phyloP scores from a whole-genome alignment of 306 rosid species.

The Erythrophleum fordii region DNA sequence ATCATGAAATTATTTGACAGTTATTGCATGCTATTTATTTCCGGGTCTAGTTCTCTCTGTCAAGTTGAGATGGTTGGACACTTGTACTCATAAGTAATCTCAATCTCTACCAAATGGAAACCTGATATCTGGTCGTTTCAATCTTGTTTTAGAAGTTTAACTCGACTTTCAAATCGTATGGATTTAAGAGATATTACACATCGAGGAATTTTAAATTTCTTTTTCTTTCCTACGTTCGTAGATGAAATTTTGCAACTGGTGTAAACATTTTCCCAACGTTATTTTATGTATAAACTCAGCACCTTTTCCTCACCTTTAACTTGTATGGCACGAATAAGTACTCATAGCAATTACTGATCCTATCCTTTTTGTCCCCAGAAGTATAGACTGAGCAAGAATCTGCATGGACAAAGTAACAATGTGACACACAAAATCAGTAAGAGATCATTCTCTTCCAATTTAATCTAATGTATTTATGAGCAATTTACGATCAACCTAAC shows the following conservation, averaged over 20 bases:
- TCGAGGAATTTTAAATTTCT: neutral
- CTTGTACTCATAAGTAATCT: neutral
- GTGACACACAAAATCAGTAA: constrained; percentile 73
- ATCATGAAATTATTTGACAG: constrained; percentile 3
- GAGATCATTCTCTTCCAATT: constrained; percentile 28
- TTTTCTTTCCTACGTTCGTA: constrained; percentile 17
- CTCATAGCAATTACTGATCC: constrained; percentile 37
- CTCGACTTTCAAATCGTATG: neutral
- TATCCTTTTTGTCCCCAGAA: constrained; percentile 58
- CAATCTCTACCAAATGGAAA: neutral
- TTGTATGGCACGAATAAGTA: constrained; percentile 12
- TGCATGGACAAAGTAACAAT: constrained; percentile 73
- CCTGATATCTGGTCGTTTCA: neutral
- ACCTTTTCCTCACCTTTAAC: constrained; percentile 22
- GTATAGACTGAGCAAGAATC: constrained; percentile 93
- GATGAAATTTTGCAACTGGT: neutral
- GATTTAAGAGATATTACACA: constrained; percentile 9
- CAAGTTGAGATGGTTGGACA: neutral
- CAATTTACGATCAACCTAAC: constrained; percentile 24
- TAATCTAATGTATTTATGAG: constrained; percentile 12
- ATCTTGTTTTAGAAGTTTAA: neutral
- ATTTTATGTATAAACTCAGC: constrained; percentile 2
- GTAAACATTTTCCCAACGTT: neutral
- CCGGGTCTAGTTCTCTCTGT: neutral
- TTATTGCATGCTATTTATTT: constrained; percentile 13